Evolutionary conservation across 2,329 filamentous ascomycete species (phyloP), one percentile per base, ranked within the genome.

Genomic region (Chrysoporthe cubensis): DNA sequence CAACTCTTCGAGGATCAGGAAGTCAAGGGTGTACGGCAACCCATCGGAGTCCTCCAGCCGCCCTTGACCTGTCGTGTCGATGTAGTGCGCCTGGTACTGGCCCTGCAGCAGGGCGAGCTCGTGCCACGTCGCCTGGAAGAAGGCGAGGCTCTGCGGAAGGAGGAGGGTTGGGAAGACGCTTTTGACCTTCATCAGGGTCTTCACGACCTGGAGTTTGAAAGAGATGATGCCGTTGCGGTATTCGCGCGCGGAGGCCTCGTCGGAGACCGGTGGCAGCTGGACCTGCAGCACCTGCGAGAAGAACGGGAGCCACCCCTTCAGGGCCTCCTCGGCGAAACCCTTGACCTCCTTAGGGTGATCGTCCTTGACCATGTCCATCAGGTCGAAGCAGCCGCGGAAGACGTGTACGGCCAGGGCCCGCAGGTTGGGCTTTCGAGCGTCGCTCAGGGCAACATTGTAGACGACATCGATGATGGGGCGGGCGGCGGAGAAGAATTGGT

Each of bases 321-420:
- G 84, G 0, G 93, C 89, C 75, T 97, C 91, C 70, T 97, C 93
- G 64, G 95, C 94, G 77, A 99, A 99, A 1, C 85, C 86, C 79
- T 93, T 96, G 70, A 98, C 93, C 66, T 92, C 92, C 67, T 87
- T 86, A 75, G 92, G 92, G 80, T 98, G 92, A 73, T 97, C 93
- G 72, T 97, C 94, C 84, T 97, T 91, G 72, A 98, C 92, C 88
- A 97, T 97, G 80, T 98, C 94, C 81, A 99, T 88, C 66, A 96
- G 92, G 77, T 98, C 94, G 78, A 99, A 97, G 80, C 93, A 97
- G 61, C 89, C 89, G 67, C 93, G 88, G 83, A 98, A 97, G 67
- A 97, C 92, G 52, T 91, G 93, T 54, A 98, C 91, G 50, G 96
- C 92, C 72, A 98, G 84, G 42, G 94, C 93, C 70, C 96, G 88